A percentile compares a stretch with the other conserved stretches of the same genome.
Evolutionary conservation across 1,284 basidiomycete genomes (phyloP).

Genomic region (Amylostereum chailletii): DNA sequence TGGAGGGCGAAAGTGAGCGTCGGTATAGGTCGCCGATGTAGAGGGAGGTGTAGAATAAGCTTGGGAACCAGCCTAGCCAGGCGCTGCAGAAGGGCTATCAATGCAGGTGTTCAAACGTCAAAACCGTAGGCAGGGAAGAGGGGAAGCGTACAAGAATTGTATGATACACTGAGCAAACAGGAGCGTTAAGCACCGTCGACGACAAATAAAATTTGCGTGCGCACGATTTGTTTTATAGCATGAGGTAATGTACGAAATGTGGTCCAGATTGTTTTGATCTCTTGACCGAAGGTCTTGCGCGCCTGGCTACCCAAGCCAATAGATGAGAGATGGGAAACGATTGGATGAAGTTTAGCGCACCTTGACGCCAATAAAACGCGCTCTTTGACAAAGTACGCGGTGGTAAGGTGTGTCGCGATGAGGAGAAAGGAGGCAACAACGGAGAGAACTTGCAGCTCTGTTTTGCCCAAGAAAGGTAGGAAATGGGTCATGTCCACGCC

Average conservation of each 20-base stretch:
- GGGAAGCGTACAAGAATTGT: conserved; percentile 75
- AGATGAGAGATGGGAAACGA: not conserved
- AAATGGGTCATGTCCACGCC: conserved; percentile 61
- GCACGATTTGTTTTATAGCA: conserved; percentile 72
- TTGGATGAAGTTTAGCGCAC: conserved; percentile 17
- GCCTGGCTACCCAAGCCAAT: conserved; percentile 9
- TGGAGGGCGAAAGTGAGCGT: conserved; percentile 28
- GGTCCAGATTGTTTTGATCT: conserved; percentile 58
- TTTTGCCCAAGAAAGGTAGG: conserved; percentile 66
- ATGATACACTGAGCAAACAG: conserved; percentile 46
- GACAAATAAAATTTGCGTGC: conserved; percentile 21
- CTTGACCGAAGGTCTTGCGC: conserved; percentile 36
- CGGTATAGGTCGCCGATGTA: conserved; percentile 87
- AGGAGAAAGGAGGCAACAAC: conserved; percentile 48
- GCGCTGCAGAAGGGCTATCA: conserved; percentile 33
- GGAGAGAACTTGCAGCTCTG: conserved; percentile 73
- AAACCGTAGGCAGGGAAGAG: not conserved
- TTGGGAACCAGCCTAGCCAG: conserved; percentile 84
- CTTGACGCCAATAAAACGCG: conserved; percentile 53
- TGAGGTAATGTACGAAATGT: conserved; percentile 65
- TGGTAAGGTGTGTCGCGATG: conserved; percentile 45
- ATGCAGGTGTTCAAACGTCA: conserved; percentile 5
- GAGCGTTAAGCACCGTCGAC: conserved; percentile 5
- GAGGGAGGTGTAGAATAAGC: conserved; percentile 81
- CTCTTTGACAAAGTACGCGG: conserved; percentile 66